phyloP scores from a whole-genome alignment of 306 rosid genomes.

The Cicer arietinum region DNA sequence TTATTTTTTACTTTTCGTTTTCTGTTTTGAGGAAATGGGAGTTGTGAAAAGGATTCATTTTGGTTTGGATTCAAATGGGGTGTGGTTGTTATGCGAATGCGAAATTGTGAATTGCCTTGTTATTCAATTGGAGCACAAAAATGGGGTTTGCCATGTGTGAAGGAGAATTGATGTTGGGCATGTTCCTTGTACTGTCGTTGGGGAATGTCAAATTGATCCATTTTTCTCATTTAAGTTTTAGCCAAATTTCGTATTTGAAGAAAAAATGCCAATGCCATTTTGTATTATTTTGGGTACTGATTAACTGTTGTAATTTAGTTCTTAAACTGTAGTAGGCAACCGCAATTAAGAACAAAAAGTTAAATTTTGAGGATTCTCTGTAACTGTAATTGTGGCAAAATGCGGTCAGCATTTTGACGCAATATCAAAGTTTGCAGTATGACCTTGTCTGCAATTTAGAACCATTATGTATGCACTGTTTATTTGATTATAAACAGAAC shows the following conservation, averaged over 20 bases:
- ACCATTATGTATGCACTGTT: neutral
- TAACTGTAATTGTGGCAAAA: neutral
- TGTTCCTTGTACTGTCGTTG: neutral
- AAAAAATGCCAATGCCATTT: neutral
- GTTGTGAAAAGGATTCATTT: neutral
- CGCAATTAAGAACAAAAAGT: neutral
- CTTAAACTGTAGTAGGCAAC: neutral
- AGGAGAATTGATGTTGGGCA: neutral
- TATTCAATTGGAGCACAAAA: neutral
- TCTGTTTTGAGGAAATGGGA: neutral
- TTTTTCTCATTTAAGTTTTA: neutral
- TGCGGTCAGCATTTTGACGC: neutral
- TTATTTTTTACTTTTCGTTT: neutral
- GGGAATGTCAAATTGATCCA: neutral
- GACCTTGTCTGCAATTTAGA: neutral
- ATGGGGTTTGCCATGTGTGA: conserved; percentile 11
- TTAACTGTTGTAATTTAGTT: neutral
- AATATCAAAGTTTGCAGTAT: neutral
- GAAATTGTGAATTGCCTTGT: conserved; percentile 26
- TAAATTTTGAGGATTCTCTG: neutral
- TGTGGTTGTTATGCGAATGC: neutral
- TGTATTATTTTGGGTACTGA: conserved; percentile 4
- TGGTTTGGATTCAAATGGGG: neutral
- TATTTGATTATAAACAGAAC: conserved; percentile 13
- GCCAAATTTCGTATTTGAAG: neutral